Evolutionary conservation across 495 filamentous ascomycete species (phyloP).

Genomic region (Trichoderma orchidacearum): DNA sequence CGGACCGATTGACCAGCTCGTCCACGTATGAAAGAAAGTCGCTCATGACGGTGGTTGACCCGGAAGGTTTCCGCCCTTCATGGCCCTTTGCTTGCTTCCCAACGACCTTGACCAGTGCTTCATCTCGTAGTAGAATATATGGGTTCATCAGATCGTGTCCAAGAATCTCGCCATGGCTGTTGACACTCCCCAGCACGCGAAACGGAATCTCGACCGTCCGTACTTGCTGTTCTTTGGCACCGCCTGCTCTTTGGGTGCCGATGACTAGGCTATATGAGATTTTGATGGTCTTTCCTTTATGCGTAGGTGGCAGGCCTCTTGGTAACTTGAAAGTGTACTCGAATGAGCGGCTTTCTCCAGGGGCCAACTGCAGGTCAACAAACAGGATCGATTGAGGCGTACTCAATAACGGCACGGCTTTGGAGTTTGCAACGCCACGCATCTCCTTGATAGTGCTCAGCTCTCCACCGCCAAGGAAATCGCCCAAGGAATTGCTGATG

Average conservation of each 20-base stretch:
- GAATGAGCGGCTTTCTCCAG: slow-evolving; percentile 81
- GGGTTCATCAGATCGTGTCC: slow-evolving; percentile 86
- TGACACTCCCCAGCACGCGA: slow-evolving; percentile 83
- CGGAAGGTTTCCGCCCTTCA: slow-evolving; percentile 1
- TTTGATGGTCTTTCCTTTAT: slow-evolving; percentile 88
- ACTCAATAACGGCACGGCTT: slow-evolving; percentile 75
- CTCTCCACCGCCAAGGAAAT: slow-evolving; percentile 71
- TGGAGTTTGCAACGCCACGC: slow-evolving; percentile 66
- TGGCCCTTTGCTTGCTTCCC: slow-evolving; percentile 16
- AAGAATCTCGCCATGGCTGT: slow-evolving; percentile 46
- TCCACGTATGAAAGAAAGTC: slow-evolving; percentile 73
- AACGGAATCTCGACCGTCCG: slow-evolving; percentile 90
- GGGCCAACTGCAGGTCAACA: slow-evolving; percentile 75
- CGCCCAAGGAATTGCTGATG: slow-evolving; percentile 76
- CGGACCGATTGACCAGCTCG: slow-evolving; percentile 54
- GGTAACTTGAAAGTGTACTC: slow-evolving; percentile 78
- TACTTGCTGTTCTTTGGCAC: slow-evolving; percentile 63
- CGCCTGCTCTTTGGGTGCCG: slow-evolving; percentile 77
- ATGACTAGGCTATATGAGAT: slow-evolving; percentile 84
- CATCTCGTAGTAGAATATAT: slow-evolving; percentile 78
- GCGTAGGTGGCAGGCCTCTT: slow-evolving; percentile 73
- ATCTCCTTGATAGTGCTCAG: slow-evolving; percentile 89
- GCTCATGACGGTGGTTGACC: slow-evolving; percentile 18
- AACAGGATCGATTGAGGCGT: slow-evolving; percentile 97
- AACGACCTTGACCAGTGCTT: slow-evolving; percentile 49